A percentile compares a stretch with the other conserved stretches of the same genome.
These are phyloP conservation scores for Colletotrichum navitas DNA, from an alignment of 2,329 filamentous ascomycete species.

Conservation along the genomic window DNA sequence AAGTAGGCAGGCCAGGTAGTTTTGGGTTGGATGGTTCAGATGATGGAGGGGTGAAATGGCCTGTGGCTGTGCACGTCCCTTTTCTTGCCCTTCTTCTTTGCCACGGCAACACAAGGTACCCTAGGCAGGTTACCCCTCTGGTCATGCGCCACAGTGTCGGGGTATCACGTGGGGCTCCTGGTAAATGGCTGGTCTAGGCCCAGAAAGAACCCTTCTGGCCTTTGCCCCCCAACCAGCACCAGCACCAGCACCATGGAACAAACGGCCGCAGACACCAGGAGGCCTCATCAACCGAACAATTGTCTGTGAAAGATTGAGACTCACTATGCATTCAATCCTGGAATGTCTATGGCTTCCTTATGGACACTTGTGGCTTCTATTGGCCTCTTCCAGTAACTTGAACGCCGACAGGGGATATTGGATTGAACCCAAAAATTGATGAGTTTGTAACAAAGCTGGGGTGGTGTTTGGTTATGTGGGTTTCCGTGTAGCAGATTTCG, in stretches of 20 bases:
- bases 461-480: neutral
- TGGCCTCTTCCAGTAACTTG: neutral
- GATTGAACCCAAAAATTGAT: neutral
- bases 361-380: neutral
- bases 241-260: neutral
- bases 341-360: neutral
- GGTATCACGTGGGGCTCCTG: constrained; percentile 20
- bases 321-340: neutral
- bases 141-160: constrained; percentile 31
- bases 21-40: constrained; percentile 29
- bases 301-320: neutral
- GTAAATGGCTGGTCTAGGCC: constrained; percentile 11
- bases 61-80: constrained; percentile 47
- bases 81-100: constrained; percentile 24
- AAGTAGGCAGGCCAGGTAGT: constrained; percentile 44
- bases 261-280: neutral
- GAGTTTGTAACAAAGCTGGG: neutral
- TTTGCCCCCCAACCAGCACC: neutral
- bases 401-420: neutral
- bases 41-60: constrained; percentile 39
- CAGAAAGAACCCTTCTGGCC: neutral
- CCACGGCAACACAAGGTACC: constrained; percentile 34
- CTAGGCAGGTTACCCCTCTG: neutral
- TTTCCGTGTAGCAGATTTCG: too few species aligned
- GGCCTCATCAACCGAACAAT: neutral